Evolutionary conservation across 148 eudicot species (phyloP).

Genomic region (Simmondsia chinensis): DNA sequence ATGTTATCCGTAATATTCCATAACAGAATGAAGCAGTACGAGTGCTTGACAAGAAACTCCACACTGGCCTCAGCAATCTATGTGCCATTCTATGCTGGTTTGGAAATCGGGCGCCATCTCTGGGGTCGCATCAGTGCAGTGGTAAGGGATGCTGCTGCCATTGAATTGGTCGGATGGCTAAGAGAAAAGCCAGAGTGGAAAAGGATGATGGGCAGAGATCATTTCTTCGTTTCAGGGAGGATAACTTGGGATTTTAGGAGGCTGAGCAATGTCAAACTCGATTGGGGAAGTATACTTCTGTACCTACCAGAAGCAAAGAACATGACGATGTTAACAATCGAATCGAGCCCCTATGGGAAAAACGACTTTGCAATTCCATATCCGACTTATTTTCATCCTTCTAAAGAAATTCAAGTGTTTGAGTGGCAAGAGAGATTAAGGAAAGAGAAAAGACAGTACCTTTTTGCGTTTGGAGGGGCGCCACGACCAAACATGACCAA

Average conservation of each 20-base stretch:
- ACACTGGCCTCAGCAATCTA: conserved; percentile 23
- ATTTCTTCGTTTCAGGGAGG: conserved; percentile 32
- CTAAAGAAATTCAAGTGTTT: conserved; percentile 13
- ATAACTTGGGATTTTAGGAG: conserved; percentile 33
- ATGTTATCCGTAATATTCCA: conserved; percentile 27
- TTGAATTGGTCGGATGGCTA: conserved; percentile 21
- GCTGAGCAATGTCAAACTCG: background rate
- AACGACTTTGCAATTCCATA: conserved; percentile 37
- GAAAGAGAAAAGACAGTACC: conserved; percentile 9
- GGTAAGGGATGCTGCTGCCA: conserved; percentile 10
- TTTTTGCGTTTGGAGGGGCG: conserved; percentile 31
- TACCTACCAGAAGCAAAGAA: conserved; percentile 24
- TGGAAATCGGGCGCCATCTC: conserved; percentile 21
- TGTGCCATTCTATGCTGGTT: conserved; percentile 37
- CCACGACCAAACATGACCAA: conserved; percentile 13
- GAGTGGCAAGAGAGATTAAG: conserved; percentile 30
- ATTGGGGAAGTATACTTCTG: conserved; percentile 35
- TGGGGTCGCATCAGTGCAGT: conserved; percentile 11
- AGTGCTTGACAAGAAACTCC: conserved; percentile 31
- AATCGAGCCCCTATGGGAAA: conserved; percentile 17
- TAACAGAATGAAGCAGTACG: conserved; percentile 27
- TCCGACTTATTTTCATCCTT: conserved; percentile 43
- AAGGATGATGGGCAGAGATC: conserved; percentile 18
- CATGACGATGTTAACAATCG: conserved; percentile 23
- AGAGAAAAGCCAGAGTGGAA: conserved; percentile 30